These are phyloP conservation scores for Venturia carpophila DNA, from an alignment of 2,329 filamentous ascomycete species.

Conservation along the genomic window DNA sequence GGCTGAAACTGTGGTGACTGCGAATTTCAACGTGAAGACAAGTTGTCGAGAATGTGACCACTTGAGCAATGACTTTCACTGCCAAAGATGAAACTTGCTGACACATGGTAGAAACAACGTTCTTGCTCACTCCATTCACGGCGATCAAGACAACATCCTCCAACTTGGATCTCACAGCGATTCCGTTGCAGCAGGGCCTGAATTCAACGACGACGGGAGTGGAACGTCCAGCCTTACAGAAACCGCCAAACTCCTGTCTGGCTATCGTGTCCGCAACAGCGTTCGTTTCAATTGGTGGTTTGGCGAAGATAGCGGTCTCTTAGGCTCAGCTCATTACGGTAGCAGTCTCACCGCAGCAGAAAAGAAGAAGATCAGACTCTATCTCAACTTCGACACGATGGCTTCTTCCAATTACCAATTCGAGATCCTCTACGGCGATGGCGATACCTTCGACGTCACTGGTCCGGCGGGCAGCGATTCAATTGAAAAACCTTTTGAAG, in stretches of 20 bases:
- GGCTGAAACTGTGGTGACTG: constrained; percentile 33
- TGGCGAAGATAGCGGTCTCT: constrained; percentile 31
- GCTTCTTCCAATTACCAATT: constrained; percentile 32
- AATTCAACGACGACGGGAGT: constrained; percentile 36
- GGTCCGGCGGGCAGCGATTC: constrained; percentile 28
- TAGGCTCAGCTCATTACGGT: constrained; percentile 31
- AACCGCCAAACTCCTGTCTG: constrained; percentile 31
- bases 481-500: constrained; percentile 29
- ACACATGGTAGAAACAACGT: constrained; percentile 26
- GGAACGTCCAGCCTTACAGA: constrained; percentile 32
- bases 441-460: constrained; percentile 27
- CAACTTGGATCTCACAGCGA: constrained; percentile 33
- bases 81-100: neutral
- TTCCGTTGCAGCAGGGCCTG: constrained; percentile 31
- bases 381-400: constrained; percentile 38
- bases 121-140: constrained; percentile 31
- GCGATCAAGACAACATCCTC: constrained; percentile 30
- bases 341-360: constrained; percentile 26
- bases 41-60: constrained; percentile 39
- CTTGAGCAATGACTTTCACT: constrained; percentile 24
- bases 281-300: constrained; percentile 35
- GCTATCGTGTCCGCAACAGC: constrained; percentile 32
- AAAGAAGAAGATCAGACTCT: constrained; percentile 29
- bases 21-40: constrained; percentile 32
- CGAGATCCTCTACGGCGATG: constrained; percentile 32